These are phyloP conservation scores for Tephrocybe sp. DNA, from an alignment of 768 basidiomycete genomes.

Conservation along the genomic window DNA sequence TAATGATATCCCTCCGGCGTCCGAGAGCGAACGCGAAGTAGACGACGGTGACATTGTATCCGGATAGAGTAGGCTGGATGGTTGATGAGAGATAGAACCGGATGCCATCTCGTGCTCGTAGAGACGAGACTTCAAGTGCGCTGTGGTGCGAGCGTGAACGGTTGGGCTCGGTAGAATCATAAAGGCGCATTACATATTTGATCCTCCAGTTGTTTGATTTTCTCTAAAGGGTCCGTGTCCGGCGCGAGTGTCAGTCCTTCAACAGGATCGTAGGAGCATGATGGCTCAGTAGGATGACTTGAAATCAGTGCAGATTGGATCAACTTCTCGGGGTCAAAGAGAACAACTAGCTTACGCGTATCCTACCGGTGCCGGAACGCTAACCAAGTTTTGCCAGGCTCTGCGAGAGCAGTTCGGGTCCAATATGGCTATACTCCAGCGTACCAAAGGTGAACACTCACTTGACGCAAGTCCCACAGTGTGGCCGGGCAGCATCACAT, in stretches of 20 bases:
- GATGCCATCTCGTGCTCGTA: slow-evolving; percentile 46
- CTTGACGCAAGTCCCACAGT: slow-evolving; percentile 85
- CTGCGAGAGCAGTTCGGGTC: background rate
- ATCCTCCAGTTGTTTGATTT: slow-evolving; percentile 74
- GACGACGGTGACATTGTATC: slow-evolving; percentile 17
- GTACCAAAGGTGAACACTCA: slow-evolving; percentile 35
- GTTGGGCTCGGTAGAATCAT: background rate
- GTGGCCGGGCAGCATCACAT: slow-evolving; percentile 86
- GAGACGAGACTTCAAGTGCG: slow-evolving; percentile 61
- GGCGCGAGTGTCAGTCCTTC: slow-evolving; percentile 78
- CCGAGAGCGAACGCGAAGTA: slow-evolving; percentile 21
- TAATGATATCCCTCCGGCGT: slow-evolving; percentile 39
- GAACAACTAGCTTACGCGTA: slow-evolving; percentile 63
- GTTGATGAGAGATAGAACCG: slow-evolving; percentile 36
- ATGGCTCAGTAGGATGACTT: slow-evolving; percentile 86
- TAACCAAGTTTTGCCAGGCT: slow-evolving; percentile 83
- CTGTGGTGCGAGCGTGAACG: slow-evolving; percentile 33
- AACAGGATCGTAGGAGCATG: slow-evolving; percentile 84
- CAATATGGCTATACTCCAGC: background rate
- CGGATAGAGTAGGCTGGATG: slow-evolving; percentile 18
- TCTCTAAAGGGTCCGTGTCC: slow-evolving; percentile 77
- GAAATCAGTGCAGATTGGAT: slow-evolving; percentile 9
- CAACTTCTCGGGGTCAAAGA: slow-evolving; percentile 9
- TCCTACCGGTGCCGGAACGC: slow-evolving; percentile 83
- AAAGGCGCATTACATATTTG: slow-evolving; percentile 57